A percentile compares a stretch with the other conserved stretches of the same genome.
Conservation (phyloP, 2,329 filamentous ascomycete genomes). For the Alternaria arborescens region DNA sequence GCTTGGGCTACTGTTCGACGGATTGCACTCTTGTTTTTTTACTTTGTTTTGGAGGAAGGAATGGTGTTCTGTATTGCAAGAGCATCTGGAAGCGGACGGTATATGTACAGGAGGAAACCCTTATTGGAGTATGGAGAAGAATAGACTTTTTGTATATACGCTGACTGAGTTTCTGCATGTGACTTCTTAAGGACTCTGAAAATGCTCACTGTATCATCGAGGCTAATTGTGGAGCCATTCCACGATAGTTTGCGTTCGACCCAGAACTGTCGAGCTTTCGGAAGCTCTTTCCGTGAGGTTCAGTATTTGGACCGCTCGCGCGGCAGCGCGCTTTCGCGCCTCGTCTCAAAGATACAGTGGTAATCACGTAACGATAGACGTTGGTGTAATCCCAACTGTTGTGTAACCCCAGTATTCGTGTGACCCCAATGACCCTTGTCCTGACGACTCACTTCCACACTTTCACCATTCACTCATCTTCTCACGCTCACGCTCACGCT, state of each 20-base stretch:
- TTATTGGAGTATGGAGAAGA: constrained; percentile 9
- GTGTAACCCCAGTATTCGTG: too few species aligned
- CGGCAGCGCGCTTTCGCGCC: not conserved
- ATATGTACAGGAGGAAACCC: not conserved
- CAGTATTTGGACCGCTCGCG: not conserved
- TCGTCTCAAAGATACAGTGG: not conserved
- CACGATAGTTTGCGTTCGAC: not conserved
- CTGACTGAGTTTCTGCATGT: not conserved
- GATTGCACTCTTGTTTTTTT: constrained; percentile 8
- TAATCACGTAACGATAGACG: not conserved
- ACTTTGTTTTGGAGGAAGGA: not conserved
- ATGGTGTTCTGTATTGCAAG: not conserved
- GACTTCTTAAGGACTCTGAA: not conserved
- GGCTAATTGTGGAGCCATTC: not conserved
- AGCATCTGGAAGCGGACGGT: not conserved
- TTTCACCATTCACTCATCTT: not conserved
- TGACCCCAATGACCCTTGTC: not conserved
- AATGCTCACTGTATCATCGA: not conserved
- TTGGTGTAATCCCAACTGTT: too few species aligned
- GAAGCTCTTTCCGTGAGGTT: not conserved
- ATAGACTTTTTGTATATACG: constrained; percentile 1
- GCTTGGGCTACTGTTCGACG: constrained; percentile 1
- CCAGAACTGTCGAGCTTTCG: not conserved
- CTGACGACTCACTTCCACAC: too few species aligned
- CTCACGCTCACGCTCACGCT: not conserved